Conservation (phyloP, 257 asterid genomes). For the Handroanthus guayacan region DNA sequence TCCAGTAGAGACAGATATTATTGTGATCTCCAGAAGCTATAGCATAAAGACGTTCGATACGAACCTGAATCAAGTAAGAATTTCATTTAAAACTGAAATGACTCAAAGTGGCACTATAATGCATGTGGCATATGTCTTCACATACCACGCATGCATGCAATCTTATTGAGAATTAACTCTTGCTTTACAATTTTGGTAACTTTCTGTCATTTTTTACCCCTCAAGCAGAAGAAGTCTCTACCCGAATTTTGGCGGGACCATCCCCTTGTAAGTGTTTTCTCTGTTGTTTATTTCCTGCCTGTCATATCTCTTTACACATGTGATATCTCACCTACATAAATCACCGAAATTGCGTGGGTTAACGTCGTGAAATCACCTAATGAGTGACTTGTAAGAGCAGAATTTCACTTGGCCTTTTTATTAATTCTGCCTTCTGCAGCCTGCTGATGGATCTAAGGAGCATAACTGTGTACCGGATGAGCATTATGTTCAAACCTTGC, state of each 20-base stretch:
- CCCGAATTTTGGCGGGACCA: conserved; percentile 87
- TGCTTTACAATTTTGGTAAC: conserved; percentile 26
- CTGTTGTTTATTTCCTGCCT: conserved; percentile 21
- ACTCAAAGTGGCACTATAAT: background rate
- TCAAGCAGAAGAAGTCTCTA: conserved; percentile 66
- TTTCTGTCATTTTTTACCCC: conserved; percentile 15
- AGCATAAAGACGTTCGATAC: background rate
- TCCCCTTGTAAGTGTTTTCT: conserved; percentile 58
- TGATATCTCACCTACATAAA: background rate
- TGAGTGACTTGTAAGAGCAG: background rate
- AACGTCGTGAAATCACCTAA: background rate
- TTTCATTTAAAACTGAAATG: background rate
- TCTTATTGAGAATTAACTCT: background rate
- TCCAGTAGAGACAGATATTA: background rate
- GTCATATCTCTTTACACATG: conserved; percentile 7
- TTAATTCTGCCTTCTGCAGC: conserved; percentile 49
- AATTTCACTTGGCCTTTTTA: background rate
- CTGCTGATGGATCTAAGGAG: conserved; percentile 67
- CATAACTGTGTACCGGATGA: conserved; percentile 90
- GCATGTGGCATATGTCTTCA: background rate
- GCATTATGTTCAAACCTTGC: conserved; percentile 78
- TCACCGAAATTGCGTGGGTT: background rate
- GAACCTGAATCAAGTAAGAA: background rate
- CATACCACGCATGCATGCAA: background rate
- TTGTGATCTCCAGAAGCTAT: background rate